phyloP scores from a whole-genome alignment of 2,329 filamentous ascomycete species.

The Penicillium rolfsii region DNA sequence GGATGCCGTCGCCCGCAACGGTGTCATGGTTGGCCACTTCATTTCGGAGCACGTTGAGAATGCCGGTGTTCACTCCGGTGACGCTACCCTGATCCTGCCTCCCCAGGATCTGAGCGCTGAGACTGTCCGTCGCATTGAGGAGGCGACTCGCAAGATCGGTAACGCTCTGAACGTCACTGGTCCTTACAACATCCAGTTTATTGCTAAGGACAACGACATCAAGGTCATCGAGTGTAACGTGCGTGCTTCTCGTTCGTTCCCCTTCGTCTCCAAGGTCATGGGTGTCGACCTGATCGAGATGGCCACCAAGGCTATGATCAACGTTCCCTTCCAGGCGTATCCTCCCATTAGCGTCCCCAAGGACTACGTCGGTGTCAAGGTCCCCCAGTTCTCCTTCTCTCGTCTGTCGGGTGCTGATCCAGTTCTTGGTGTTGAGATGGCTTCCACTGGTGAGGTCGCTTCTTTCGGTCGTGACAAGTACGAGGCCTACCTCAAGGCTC shows the following conservation, averaged over 20 bases:
- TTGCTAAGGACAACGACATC: constrained; percentile 99
- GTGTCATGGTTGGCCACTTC: constrained; percentile 90
- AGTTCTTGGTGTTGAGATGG: constrained; percentile 97
- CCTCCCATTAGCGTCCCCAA: constrained; percentile 74
- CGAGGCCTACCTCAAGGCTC: constrained; percentile 94
- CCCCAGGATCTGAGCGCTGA: constrained; percentile 90
- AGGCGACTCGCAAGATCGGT: constrained; percentile 93
- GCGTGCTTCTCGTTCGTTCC: constrained; percentile 92
- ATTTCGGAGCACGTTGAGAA: constrained; percentile 99
- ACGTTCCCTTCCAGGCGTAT: constrained; percentile 78
- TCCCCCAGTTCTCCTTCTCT: constrained; percentile 98
- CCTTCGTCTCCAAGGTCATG: constrained; percentile 98
- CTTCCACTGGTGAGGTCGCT: constrained; percentile 95
- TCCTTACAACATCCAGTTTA: constrained; percentile 99
- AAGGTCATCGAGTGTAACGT: constrained; percentile 99
- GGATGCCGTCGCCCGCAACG: constrained; percentile 93
- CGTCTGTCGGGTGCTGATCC: constrained; percentile 94
- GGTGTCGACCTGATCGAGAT: constrained; percentile 96
- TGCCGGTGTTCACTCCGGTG: constrained; percentile 96
- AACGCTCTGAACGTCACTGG: constrained; percentile 93
- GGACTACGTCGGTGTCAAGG: constrained; percentile 93
- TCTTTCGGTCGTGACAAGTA: constrained; percentile 96
- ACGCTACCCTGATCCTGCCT: constrained; percentile 91
- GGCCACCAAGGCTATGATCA: constrained; percentile 96
- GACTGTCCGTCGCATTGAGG: constrained; percentile 87